Evolutionary conservation across 2,329 filamentous ascomycete species (phyloP).

Genomic region (Onygena corvina): DNA sequence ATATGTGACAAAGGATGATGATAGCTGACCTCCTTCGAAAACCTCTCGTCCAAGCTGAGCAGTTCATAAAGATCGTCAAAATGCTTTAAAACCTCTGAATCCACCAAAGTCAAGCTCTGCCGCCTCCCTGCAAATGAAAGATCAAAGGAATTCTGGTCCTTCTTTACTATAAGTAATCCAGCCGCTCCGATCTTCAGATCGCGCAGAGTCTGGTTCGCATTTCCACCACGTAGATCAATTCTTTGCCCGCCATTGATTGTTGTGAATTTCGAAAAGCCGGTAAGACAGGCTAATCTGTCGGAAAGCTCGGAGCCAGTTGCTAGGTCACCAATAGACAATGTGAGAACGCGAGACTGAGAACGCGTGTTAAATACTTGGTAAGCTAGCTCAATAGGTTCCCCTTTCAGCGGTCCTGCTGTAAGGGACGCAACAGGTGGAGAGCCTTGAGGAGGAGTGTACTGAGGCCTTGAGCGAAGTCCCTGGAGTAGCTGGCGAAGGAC

Average conservation of each 20-base stretch:
- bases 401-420: constrained; percentile 44
- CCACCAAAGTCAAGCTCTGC: constrained; percentile 49
- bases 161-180: constrained; percentile 53
- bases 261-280: constrained; percentile 64
- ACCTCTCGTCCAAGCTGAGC: constrained; percentile 57
- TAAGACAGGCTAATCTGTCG: constrained; percentile 53
- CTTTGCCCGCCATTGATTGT: constrained; percentile 57
- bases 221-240: constrained; percentile 47
- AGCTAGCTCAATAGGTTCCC: constrained; percentile 54
- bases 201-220: constrained; percentile 49
- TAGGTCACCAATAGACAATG: constrained; percentile 53
- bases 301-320: constrained; percentile 62
- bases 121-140: constrained; percentile 25
- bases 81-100: constrained; percentile 67
- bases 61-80: constrained; percentile 76
- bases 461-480: constrained; percentile 39
- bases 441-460: constrained; percentile 51
- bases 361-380: constrained; percentile 62
- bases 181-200: constrained; percentile 52
- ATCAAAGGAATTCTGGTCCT: constrained; percentile 41
- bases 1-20: no score
- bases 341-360: constrained; percentile 47
- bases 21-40: constrained; percentile 51
- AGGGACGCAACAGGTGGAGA: constrained; percentile 47
- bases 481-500: constrained; percentile 57